Evolutionary conservation across 2,329 filamentous ascomycete genomes (phyloP), one percentile per base, ranked within the genome.

Genomic region (Ophioceras dolichostomum): DNA sequence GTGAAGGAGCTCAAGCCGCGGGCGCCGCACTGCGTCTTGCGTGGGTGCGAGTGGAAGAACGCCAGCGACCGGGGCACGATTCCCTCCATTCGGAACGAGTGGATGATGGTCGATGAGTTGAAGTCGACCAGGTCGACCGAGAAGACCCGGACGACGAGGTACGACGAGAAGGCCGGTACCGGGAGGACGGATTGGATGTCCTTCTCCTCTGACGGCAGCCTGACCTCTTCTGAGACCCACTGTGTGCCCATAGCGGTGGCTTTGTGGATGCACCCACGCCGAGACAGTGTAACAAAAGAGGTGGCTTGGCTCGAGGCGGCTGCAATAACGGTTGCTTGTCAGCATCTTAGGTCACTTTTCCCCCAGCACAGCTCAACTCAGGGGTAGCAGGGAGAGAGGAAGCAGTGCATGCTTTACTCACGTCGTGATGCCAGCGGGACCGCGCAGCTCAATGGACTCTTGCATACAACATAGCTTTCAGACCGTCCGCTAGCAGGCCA

Each of bases 51-150:
- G 47, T 76, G 72, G 39, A 79, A 67, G 36, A 72, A 73, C 34
- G 73, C 68, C 13, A 86, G 61, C 0, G 76, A 73, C 26, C 70
- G 68, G 4, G 68, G 63, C 40, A 70, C 65, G 50, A 83, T 73
- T 2, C 61, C 60, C 27, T 74, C 67, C 1, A 76, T 76, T 14
- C 55, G 50, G 43, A 85, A 79, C 0, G 70, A 73, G 50, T 82
- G 68, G n/a, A 83, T 61, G 3, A 77, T 58, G 9, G 55, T 65
- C 41, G 61, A 68, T 38, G 60, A 67, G 44, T 67, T 52, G 5
- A 82, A 65, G 49, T 83, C 73, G 14, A 84, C 68, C 2, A 79
- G 56, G 38, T 77, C 70, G 5, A 76, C 70, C 5, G 70, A 66
- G 35, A 66, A 62, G 6, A 63, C 57, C 12, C 75, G 66, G 4